These are phyloP conservation scores for Pyrus hybrid DNA, from an alignment of 331 rosid genomes.

Conservation along the genomic window DNA sequence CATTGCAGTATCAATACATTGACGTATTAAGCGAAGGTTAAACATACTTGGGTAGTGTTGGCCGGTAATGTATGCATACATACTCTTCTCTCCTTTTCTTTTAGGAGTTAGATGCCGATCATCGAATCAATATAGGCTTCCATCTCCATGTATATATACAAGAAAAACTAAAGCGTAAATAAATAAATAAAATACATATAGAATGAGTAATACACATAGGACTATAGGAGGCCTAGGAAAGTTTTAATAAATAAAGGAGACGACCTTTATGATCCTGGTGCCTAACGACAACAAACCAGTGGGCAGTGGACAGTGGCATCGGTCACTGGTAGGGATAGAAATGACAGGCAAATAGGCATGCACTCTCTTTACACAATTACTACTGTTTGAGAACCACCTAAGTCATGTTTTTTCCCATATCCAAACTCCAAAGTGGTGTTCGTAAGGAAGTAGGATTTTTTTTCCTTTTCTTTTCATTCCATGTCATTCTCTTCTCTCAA, in stretches of 20 bases:
- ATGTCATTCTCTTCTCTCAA: too few relatives aligned
- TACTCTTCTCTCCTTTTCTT: too few relatives aligned
- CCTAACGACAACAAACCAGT: constrained; percentile 23
- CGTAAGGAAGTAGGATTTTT: too few relatives aligned
- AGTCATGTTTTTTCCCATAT: not conserved
- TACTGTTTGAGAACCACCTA: constrained; percentile 6
- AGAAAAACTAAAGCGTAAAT: not conserved
- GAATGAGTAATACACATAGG: not conserved
- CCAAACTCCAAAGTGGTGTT: not conserved
- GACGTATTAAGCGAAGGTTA: not conserved
- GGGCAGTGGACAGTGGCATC: not conserved
- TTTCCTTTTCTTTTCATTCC: too few relatives aligned
- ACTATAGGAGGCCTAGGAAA: not conserved
- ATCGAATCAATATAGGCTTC: not conserved
- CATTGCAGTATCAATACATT: too few relatives aligned
- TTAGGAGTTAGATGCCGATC: not conserved
- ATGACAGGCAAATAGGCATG: constrained; percentile 10
- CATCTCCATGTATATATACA: not conserved
- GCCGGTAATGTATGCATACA: not conserved
- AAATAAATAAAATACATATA: not conserved
- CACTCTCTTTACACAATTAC: not conserved
- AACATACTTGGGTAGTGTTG: not conserved
- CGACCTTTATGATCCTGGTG: constrained; percentile 10
- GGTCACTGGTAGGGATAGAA: constrained; percentile 8
- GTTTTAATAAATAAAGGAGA: constrained; percentile 6